Percentiles rank a stretch among this genome's conserved stretches.
Evolutionary conservation across 2,329 filamentous ascomycete species (phyloP).

Genomic region (Colletotrichum salicis): DNA sequence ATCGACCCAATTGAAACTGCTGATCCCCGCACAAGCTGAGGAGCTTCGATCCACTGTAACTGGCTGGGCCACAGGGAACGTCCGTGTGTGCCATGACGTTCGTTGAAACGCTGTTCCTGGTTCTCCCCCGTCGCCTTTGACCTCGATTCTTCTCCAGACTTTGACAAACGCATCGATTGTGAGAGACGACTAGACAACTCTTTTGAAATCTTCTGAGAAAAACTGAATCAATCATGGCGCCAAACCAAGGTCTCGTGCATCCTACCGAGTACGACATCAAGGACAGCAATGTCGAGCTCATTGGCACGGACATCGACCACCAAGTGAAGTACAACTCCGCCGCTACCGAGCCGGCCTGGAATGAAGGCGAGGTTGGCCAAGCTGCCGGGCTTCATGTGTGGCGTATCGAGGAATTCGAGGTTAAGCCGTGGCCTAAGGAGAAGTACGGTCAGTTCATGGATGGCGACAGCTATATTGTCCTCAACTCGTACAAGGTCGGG

Average conservation of each 20-base stretch:
- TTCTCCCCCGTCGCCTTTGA: not conserved
- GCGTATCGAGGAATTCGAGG: slow-evolving; percentile 75
- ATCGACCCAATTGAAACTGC: slow-evolving; percentile 27
- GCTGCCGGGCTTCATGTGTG: slow-evolving; percentile 68
- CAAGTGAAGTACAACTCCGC: slow-evolving; percentile 75
- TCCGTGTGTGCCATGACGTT: slow-evolving; percentile 30
- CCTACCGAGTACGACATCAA: slow-evolving; percentile 73
- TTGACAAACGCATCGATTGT: not conserved
- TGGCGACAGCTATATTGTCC: slow-evolving; percentile 75
- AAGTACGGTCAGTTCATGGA: slow-evolving; percentile 71
- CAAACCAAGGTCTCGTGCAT: slow-evolving; percentile 70
- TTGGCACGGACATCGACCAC: slow-evolving; percentile 73
- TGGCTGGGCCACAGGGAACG: slow-evolving; percentile 24
- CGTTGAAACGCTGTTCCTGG: slow-evolving; percentile 21
- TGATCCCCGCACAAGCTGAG: slow-evolving; percentile 32
- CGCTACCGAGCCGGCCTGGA: slow-evolving; percentile 73
- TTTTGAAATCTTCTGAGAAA: not conserved
- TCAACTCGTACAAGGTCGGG: slow-evolving; percentile 67
- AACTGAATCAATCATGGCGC: slow-evolving; percentile 60
- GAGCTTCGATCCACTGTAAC: slow-evolving; percentile 26
- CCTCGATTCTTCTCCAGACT: not conserved
- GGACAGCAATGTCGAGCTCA: slow-evolving; percentile 75
- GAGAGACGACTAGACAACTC: not conserved
- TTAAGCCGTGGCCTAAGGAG: slow-evolving; percentile 68
- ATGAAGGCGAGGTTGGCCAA: slow-evolving; percentile 64